Evolutionary conservation across 352 stramenopile species (phyloP), one percentile per base, ranked within the genome.

Genomic region (Globisporangium barbulae): DNA sequence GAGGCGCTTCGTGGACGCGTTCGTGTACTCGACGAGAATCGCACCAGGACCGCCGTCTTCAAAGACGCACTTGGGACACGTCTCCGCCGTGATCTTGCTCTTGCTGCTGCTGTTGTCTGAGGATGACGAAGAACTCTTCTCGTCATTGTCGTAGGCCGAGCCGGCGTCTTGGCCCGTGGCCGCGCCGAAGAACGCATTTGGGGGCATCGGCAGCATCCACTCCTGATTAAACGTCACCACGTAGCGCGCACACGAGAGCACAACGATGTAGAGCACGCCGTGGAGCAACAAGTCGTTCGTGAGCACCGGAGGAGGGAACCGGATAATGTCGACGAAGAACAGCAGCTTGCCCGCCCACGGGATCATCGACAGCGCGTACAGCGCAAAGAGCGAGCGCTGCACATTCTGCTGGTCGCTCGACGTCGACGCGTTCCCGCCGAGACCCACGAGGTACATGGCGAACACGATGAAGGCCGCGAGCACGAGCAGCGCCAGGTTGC

Each of bases 61-160:
- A 45, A 87, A 91, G 35, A 96, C 60, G 61, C 87, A 96, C 49
- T 88, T 83, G 0, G 83, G 83, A 37, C 87, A 96, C 55, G 88
- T 90, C 53, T 93, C 87, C 48, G 85, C 80, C 7, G 83, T 89
- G 47, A 94, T 87, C 37, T 72, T 80, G 35, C 28, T 63, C 69
- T 57, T 48, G 6, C 22, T 19, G 30, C 63, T 33, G 25, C 19
- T 59, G 53, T 12, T 63, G 13, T 33, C 71, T 8, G 50, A 56
- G 9, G 48, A 53, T 7, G 50, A 25, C 2, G 48, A 57, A 17
- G 50, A 42, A 19, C 25, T 53, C n/a, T 53, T 72, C 21, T 78
- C 74, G 22, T 67, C 69, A 17, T 67, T 74, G 28, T 67, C 63
- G 10, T 87, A 86, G 2, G 72, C 64, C 0, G 72, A 79, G 2